Base-by-base conservation (phyloP, 192 early-diverging fungal species). In the Phlyctochytrium planicorne region DNA sequence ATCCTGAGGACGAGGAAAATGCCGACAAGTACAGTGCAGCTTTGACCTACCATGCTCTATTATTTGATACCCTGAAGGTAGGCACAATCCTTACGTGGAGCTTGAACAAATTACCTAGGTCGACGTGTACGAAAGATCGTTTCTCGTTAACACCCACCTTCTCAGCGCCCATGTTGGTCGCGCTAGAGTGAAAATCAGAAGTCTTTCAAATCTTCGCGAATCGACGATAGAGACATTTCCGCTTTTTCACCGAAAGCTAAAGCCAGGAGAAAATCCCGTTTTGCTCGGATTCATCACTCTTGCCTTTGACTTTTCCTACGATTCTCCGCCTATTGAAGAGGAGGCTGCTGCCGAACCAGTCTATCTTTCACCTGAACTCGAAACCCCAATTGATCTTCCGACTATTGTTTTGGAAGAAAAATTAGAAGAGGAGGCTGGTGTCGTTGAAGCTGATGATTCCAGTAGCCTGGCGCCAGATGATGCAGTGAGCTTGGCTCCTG, bases 101-200 rank as follows among this genome's bases (percentile, higher is more conserved):
- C 27, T 57, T 57, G 27, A 10, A 57, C 6, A 10, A 14, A 12
- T 14, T 14, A 20, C 16, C 6, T 27, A 57, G 55, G 27, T 74
- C 17, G 30, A 36, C 4, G 35, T 40, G 17, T 29, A 20, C 25
- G 55, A 57, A 10, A 12, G 55, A 4, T 25, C 55, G 27, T 36
- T 36, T 32, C 16, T 34, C 14, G 23, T 70, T 2, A 57, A 57
- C n/a, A 63, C 60, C 23, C 69, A 70, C 52, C 30, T 34, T 14
- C n/a, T 70, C 36, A 57, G 53, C n/a, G 53, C 36, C 16, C 69
- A 70, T 33, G 68, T 78, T 47, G 77, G 72, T 1, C 65, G 66
- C 23, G 65, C 52, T n/a, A 56, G 59, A 32, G 50, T 74, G 25
- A 60, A 73, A 30, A 47, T 78, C 25, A 62, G 65, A 3, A 59